These are phyloP conservation scores for Arachis monticola DNA, from an alignment of 331 rosid species.

Conservation along the genomic window DNA sequence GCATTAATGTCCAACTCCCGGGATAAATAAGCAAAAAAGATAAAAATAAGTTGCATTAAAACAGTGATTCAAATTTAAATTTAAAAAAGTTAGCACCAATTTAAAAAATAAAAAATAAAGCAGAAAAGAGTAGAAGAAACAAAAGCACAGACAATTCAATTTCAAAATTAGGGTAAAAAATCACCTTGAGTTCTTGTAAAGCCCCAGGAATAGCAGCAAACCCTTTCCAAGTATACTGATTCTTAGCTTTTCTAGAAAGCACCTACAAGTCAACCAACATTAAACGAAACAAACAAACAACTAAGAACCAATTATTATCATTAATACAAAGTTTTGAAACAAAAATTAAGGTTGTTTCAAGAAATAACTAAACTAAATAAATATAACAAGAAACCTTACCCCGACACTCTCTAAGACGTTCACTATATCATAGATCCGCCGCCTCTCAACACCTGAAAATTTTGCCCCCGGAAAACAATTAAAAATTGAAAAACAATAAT, in stretches of 20 bases:
- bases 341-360: not conserved
- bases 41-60: not conserved
- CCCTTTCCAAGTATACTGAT: slow-evolving; percentile 85
- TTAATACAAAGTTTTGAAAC: not conserved
- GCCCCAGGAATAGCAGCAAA: slow-evolving; percentile 66
- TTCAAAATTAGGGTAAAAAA: not conserved
- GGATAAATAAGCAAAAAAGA: not conserved
- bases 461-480: not conserved
- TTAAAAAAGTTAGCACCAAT: too few relatives aligned
- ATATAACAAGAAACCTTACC: slow-evolving; percentile 4
- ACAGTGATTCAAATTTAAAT: not conserved
- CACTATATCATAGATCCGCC: slow-evolving; percentile 84
- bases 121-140: too few relatives aligned
- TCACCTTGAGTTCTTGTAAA: slow-evolving; percentile 63
- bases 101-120: too few relatives aligned
- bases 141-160: not conserved
- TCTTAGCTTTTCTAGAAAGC: slow-evolving; percentile 72
- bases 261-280: slow-evolving; percentile 41
- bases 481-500: not conserved
- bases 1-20: not conserved
- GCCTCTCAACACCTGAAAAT: slow-evolving; percentile 60
- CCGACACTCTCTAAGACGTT: slow-evolving; percentile 79
- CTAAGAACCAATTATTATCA: too few relatives aligned
- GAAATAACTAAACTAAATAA: not conserved
- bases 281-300: not conserved